Evolutionary conservation across 2,329 filamentous ascomycete genomes (phyloP), one percentile per base, ranked within the genome.

Genomic region (Orbilia brochopaga): DNA sequence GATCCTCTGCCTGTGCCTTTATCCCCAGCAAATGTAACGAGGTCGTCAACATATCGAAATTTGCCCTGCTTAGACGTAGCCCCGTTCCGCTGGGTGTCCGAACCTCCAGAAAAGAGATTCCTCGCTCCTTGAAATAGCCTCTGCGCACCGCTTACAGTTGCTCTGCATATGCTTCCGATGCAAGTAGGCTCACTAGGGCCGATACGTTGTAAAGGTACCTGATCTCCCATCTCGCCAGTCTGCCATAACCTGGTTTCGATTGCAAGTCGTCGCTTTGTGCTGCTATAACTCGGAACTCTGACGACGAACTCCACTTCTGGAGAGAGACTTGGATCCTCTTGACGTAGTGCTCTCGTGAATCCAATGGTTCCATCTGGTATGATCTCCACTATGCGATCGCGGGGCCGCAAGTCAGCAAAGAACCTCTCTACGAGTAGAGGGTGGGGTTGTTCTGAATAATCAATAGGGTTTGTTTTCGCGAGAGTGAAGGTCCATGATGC

Each of bases 271-370:
- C 6, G 23, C 15, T 57, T 69, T 0, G 56, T 69, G 19, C 55
- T 69, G 44, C 64, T 69, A 1, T 30, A 5, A 30, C 56, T 69
- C 1, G 52, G 27, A 6, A 13, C 27, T 15, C 55, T 51, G 1
- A 69, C 64, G 15, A 42, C 27, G 2, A 69, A 46, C n/a, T 61
- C 64, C 1, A 69, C 30, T 53, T 69, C 42, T 4, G 37, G 37
- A 1, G 51, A 35, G 24, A 19, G n/a, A 37, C 4, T 27, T 27
- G 17, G 56, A 27, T 61, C 32, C 13, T n/a, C 17, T 40, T 21
- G 21, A 24, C 27, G 15, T 5, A 37, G 63, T 6, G 17, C 2
- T 23, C 63, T 8, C 4, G 23, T 60, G 1, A 60, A 11, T 1
- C 56, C 42, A 17, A 60, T 8, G 3, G 37, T 24, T 32, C 21